These are phyloP conservation scores for Ophiobolus disseminans DNA, from an alignment of 2,329 filamentous ascomycete species.

Conservation along the genomic window DNA sequence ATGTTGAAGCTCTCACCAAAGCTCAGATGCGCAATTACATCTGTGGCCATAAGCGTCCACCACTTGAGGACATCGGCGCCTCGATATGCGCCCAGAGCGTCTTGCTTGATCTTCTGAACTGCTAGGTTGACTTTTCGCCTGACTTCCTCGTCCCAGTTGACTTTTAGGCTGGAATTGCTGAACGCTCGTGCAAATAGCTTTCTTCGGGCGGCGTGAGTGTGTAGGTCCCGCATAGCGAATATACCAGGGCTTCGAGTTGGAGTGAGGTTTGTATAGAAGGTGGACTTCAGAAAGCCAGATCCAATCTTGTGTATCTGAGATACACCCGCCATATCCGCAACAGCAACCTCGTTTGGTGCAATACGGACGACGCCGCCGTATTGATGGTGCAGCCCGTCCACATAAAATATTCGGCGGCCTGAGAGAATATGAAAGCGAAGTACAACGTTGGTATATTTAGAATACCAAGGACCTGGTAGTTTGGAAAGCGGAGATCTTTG, in stretches of 20 bases:
- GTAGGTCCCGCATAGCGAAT: slow-evolving; percentile 49
- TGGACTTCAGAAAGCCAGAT: slow-evolving; percentile 51
- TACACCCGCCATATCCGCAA: slow-evolving; percentile 29
- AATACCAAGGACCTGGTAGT: slow-evolving; percentile 41
- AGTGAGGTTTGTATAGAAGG: slow-evolving; percentile 47
- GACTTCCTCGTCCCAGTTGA: slow-evolving; percentile 48
- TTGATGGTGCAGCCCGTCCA: slow-evolving; percentile 46
- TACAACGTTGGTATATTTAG: slow-evolving; percentile 36
- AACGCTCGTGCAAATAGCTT: slow-evolving; percentile 48
- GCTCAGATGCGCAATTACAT: slow-evolving; percentile 48
- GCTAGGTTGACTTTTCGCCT: slow-evolving; percentile 42
- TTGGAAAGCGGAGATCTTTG: slow-evolving; percentile 14
- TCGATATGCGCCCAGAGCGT: slow-evolving; percentile 21
- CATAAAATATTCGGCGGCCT: slow-evolving; percentile 49
- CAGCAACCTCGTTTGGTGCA: slow-evolving; percentile 30
- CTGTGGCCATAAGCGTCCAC: slow-evolving; percentile 51
- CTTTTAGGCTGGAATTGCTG: slow-evolving; percentile 43
- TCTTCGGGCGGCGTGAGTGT: slow-evolving; percentile 45
- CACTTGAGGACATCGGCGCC: slow-evolving; percentile 47
- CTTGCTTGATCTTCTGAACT: slow-evolving; percentile 39
- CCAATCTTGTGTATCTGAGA: slow-evolving; percentile 46
- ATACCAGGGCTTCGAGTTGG: slow-evolving; percentile 37
- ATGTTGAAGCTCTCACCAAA: slow-evolving; percentile 52
- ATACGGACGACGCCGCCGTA: slow-evolving; percentile 39
- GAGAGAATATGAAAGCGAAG: slow-evolving; percentile 47